These are phyloP conservation scores for Chrysoporthe puriensis DNA, from an alignment of 2,329 filamentous ascomycete genomes.

Conservation along the genomic window DNA sequence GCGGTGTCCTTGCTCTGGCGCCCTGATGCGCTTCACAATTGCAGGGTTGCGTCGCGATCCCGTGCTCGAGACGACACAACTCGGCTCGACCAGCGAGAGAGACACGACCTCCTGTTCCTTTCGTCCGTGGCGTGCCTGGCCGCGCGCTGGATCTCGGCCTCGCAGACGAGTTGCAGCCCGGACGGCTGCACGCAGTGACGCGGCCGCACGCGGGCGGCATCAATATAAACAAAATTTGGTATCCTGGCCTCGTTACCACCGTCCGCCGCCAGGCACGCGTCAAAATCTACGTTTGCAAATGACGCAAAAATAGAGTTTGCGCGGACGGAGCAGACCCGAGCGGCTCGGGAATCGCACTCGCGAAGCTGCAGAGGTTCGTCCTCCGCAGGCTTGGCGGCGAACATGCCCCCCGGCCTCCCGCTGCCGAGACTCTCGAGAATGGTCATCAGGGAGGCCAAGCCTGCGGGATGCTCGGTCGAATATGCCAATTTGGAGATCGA, in stretches of 20 bases:
- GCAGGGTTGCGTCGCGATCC: too few relatives aligned
- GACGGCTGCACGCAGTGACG: too few relatives aligned
- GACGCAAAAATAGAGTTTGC: background rate
- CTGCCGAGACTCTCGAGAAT: background rate
- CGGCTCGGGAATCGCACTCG: conserved; percentile 3
- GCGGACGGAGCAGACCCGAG: background rate
- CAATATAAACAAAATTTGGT: background rate
- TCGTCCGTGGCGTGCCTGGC: too few relatives aligned
- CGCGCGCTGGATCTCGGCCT: too few relatives aligned
- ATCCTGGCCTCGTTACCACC: background rate
- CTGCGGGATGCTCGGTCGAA: background rate
- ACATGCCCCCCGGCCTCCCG: background rate
- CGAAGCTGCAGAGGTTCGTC: background rate
- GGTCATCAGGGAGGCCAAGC: background rate
- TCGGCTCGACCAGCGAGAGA: too few relatives aligned
- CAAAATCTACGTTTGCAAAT: background rate
- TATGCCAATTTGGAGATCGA: background rate
- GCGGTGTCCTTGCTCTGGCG: too few relatives aligned
- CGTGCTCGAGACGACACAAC: too few relatives aligned
- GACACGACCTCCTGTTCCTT: too few relatives aligned
- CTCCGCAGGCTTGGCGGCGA: background rate
- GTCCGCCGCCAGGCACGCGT: background rate
- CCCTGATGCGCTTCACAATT: too few relatives aligned
- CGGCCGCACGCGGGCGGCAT: too few relatives aligned
- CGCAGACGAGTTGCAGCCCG: too few relatives aligned